Evolutionary conservation across 169 alveolate species (phyloP).

Genomic region (Eimeria zaria): DNA sequence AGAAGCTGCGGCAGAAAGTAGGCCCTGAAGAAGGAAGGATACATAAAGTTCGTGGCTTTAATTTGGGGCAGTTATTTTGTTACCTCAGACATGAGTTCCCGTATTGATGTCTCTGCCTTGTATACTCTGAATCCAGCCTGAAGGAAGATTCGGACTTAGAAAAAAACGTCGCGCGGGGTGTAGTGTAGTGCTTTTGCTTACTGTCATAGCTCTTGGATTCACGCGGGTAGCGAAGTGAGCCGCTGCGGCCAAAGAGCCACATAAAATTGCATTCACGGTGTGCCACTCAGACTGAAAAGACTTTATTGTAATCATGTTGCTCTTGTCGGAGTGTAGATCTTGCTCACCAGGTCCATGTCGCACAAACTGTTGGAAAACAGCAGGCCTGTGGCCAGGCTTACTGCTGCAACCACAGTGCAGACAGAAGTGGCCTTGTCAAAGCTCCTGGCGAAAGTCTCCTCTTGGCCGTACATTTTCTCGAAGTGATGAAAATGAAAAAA

Average conservation of each 20-base stretch:
- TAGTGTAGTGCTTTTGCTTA: constrained; percentile 20
- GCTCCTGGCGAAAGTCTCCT: constrained; percentile 65
- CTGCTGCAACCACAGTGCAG: constrained; percentile 77
- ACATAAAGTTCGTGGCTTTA: not conserved
- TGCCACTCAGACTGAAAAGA: constrained; percentile 59
- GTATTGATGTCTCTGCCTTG: constrained; percentile 64
- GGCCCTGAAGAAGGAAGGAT: constrained; percentile 8
- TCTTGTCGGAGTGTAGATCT: not conserved
- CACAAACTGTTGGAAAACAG: constrained; percentile 72
- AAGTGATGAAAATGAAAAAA: constrained; percentile 1
- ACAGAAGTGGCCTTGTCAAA: constrained; percentile 56
- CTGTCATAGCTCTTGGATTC: constrained; percentile 70
- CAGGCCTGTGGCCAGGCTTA: constrained; percentile 67
- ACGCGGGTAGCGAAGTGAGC: constrained; percentile 74
- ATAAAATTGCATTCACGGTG: constrained; percentile 40
- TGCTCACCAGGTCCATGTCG: constrained; percentile 77
- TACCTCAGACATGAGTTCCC: constrained; percentile 67
- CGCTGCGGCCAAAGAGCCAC: constrained; percentile 71
- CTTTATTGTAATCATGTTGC: not conserved
- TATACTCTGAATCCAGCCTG: constrained; percentile 73
- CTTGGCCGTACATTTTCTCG: constrained; percentile 77
- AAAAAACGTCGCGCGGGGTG: no score
- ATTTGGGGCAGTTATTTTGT: not conserved
- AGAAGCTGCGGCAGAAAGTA: constrained; percentile 39
- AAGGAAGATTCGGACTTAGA: not conserved